Evolutionary conservation across 2,329 filamentous ascomycete species (phyloP).

Genomic region (Scytalidium lignicola): DNA sequence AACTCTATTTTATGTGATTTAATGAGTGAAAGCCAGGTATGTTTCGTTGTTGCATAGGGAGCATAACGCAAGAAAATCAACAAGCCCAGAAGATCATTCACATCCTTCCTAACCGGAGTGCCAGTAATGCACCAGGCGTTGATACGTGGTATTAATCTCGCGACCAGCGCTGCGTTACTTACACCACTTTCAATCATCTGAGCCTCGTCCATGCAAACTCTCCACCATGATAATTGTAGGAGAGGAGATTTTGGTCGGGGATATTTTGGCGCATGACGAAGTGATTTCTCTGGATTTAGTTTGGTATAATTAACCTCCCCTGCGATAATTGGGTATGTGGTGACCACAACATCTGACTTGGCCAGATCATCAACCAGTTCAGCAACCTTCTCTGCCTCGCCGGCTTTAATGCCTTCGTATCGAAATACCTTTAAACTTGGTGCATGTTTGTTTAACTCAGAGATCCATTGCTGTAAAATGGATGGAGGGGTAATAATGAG

Average conservation of each 20-base stretch:
- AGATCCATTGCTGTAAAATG: constrained; percentile 56
- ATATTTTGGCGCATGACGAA: constrained; percentile 59
- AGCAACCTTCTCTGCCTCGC: constrained; percentile 25
- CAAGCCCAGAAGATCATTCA: constrained; percentile 74
- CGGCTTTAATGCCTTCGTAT: constrained; percentile 44
- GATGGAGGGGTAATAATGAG: constrained; percentile 56
- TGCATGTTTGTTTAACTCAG: constrained; percentile 54
- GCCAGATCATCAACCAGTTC: constrained; percentile 41
- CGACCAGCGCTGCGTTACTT: constrained; percentile 75
- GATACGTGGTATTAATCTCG: constrained; percentile 71
- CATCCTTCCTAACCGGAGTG: constrained; percentile 78
- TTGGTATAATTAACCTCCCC: constrained; percentile 74
- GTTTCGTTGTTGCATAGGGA: constrained; percentile 62
- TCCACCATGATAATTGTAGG: constrained; percentile 81
- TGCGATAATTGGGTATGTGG: constrained; percentile 66
- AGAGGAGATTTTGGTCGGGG: constrained; percentile 68
- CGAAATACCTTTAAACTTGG: constrained; percentile 50
- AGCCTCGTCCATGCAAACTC: constrained; percentile 71
- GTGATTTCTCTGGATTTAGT: constrained; percentile 62
- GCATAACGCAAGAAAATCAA: constrained; percentile 75
- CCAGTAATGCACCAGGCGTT: constrained; percentile 93
- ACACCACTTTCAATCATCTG: constrained; percentile 93
- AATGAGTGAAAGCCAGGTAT: constrained; percentile 65
- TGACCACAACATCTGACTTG: constrained; percentile 54
- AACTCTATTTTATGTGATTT: constrained; percentile 59